Conservation (phyloP, 208 protist genomes). For the Acanthamoeba healyi region DNA sequence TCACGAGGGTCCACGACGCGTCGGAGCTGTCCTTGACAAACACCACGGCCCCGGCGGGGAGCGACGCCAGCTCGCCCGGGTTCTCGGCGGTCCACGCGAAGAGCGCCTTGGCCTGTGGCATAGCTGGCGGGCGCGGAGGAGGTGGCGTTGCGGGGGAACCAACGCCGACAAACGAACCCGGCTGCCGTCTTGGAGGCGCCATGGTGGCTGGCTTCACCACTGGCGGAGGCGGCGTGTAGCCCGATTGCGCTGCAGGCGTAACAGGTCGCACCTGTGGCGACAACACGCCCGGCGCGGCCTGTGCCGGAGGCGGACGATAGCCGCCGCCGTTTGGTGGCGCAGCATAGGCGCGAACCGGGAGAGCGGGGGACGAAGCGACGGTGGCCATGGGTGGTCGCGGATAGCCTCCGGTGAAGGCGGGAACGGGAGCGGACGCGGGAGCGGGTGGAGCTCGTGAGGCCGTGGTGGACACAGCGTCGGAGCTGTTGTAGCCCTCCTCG, state of each 20-base stretch:
- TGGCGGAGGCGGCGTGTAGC: neutral
- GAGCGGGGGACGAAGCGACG: too few relatives aligned
- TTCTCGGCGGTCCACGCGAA: slow-evolving; percentile 5
- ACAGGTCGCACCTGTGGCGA: too few relatives aligned
- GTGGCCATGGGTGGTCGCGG: too few relatives aligned
- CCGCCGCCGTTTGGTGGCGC: too few relatives aligned
- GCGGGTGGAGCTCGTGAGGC: neutral
- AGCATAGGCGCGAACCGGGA: too few relatives aligned
- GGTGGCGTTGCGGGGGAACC: neutral
- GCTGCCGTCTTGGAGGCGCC: neutral
- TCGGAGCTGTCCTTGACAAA: slow-evolving; percentile 1
- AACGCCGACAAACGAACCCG: too few relatives aligned
- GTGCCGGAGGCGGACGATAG: too few relatives aligned
- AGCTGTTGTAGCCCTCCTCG: neutral
- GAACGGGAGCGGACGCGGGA: too few relatives aligned
- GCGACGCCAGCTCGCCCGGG: neutral
- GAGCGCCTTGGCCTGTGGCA: slow-evolving; percentile 8
- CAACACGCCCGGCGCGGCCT: too few relatives aligned
- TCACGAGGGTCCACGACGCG: neutral
- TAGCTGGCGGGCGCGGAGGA: neutral
- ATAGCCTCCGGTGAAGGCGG: too few relatives aligned
- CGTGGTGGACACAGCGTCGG: neutral
- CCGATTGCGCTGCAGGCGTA: too few relatives aligned
- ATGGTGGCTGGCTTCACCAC: neutral
- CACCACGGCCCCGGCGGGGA: neutral